These are phyloP conservation scores for Lentithecium fluviatile DNA, from an alignment of 495 filamentous ascomycete genomes.

Conservation along the genomic window DNA sequence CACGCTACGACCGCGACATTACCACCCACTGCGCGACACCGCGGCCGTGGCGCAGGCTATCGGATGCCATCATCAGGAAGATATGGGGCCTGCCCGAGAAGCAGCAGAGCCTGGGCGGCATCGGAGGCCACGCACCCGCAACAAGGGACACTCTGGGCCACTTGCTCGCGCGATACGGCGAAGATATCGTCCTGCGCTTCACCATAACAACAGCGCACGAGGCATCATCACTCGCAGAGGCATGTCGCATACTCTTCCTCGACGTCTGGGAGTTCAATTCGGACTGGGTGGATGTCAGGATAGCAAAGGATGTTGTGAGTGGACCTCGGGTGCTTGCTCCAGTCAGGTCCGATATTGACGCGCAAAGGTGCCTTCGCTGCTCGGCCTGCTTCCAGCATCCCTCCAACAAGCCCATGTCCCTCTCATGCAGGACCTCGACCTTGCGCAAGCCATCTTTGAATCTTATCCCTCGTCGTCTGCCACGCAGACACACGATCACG, in stretches of 20 bases:
- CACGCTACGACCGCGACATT: not conserved
- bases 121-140: not conserved
- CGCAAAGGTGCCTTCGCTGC: slow-evolving; percentile 73
- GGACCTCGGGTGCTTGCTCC: not conserved
- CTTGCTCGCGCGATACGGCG: slow-evolving; percentile 66
- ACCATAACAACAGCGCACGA: slow-evolving; percentile 69
- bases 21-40: slow-evolving; percentile 3
- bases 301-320: slow-evolving; percentile 72
- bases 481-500: slow-evolving; percentile 25
- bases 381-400: slow-evolving; percentile 75
- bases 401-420: slow-evolving; percentile 70
- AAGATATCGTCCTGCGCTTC: slow-evolving; percentile 86
- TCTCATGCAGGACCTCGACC: slow-evolving; percentile 67
- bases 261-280: slow-evolving; percentile 88
- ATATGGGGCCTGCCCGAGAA: slow-evolving; percentile 57
- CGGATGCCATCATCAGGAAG: slow-evolving; percentile 62
- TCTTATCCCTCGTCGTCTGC: slow-evolving; percentile 62
- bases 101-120: slow-evolving; percentile 22
- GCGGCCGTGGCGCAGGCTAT: slow-evolving; percentile 53
- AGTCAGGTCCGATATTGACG: slow-evolving; percentile 7
- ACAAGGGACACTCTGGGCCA: slow-evolving; percentile 32
- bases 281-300: slow-evolving; percentile 81
- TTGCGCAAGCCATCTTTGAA: slow-evolving; percentile 71
- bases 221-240: slow-evolving; percentile 69
- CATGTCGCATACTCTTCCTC: slow-evolving; percentile 70